Evolutionary conservation across 75 land plant genomes (phyloP).

Genomic region (Pinus taeda): DNA sequence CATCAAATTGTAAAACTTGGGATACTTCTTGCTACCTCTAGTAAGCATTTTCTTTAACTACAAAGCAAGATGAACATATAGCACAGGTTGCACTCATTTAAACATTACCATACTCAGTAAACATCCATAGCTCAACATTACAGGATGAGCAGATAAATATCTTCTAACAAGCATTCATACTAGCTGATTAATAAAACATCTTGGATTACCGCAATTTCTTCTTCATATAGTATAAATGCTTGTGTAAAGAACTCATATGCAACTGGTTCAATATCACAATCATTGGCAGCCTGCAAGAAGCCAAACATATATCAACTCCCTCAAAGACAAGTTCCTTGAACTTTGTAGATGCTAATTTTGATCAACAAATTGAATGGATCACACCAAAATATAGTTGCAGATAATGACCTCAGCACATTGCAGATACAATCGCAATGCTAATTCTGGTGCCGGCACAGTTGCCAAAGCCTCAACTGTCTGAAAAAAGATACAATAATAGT

Average conservation of each 20-base stretch:
- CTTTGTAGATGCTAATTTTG: not conserved
- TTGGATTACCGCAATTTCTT: conserved; percentile 81
- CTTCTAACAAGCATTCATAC: not conserved
- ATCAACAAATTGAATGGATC: not conserved
- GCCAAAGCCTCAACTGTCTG: conserved; percentile 87
- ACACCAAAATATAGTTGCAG: not conserved
- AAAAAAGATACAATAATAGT: not conserved
- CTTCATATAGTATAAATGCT: conserved; percentile 92
- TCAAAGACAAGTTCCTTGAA: not conserved
- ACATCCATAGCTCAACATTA: not conserved
- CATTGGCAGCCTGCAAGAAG: conserved; percentile 85
- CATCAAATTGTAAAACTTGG: too few relatives aligned
- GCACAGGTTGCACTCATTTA: not conserved
- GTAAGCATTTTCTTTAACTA: too few relatives aligned
- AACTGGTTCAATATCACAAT: conserved; percentile 88
- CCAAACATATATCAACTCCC: not conserved
- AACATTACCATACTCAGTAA: not conserved
- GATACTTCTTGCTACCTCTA: too few relatives aligned
- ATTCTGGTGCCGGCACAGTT: conserved; percentile 81
- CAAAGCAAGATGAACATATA: not conserved
- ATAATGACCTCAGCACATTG: conserved; percentile 93
- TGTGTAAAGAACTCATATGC: conserved; percentile 98
- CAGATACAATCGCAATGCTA: conserved; percentile 83
- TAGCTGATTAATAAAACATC: not conserved
- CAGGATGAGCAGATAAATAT: not conserved